A percentile compares a stretch with the other conserved stretches of the same genome.
Evolutionary conservation across 2,329 filamentous ascomycete genomes (phyloP).

Genomic region (Alternaria ethzedia): DNA sequence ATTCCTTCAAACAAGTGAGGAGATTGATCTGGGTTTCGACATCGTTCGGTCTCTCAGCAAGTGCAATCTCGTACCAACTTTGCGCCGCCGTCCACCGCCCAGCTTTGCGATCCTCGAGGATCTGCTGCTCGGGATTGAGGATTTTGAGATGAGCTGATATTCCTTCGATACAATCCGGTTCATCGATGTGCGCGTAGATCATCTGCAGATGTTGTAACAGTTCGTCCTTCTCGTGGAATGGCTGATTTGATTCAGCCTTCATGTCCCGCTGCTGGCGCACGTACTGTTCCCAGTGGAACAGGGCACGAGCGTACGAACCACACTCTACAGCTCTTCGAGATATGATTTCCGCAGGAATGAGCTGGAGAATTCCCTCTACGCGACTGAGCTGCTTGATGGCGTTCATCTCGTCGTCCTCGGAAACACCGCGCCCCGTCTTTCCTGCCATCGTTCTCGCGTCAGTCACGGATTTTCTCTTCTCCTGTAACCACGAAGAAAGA

Average conservation of each 20-base stretch:
- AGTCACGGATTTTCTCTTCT: conserved; percentile 65
- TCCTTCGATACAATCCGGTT: conserved; percentile 94
- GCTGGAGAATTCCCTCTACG: conserved; percentile 75
- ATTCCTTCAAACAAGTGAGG: conserved; percentile 87
- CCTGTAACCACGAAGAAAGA: conserved; percentile 85
- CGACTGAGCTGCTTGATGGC: conserved; percentile 62
- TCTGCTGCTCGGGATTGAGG: conserved; percentile 91
- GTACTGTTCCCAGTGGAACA: conserved; percentile 95
- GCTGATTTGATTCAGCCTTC: conserved; percentile 55
- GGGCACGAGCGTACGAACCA: conserved; percentile 86
- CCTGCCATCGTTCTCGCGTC: conserved; percentile 51
- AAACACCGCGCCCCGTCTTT: conserved; percentile 52
- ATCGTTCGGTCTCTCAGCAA: conserved; percentile 80
- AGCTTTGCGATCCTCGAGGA: conserved; percentile 89
- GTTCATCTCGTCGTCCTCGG: conserved; percentile 59
- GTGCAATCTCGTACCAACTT: conserved; percentile 94
- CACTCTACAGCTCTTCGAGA: conserved; percentile 90
- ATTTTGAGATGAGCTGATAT: conserved; percentile 87
- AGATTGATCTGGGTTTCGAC: conserved; percentile 81
- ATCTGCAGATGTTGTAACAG: conserved; percentile 82
- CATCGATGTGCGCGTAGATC: conserved; percentile 97
- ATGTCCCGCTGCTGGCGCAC: conserved; percentile 64
- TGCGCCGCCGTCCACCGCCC: conserved; percentile 94
- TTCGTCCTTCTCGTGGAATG: conserved; percentile 62
- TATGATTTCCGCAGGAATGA: conserved; percentile 73